These are phyloP conservation scores for Cercospora sesami DNA, from an alignment of 2,329 filamentous ascomycete genomes.

Conservation along the genomic window DNA sequence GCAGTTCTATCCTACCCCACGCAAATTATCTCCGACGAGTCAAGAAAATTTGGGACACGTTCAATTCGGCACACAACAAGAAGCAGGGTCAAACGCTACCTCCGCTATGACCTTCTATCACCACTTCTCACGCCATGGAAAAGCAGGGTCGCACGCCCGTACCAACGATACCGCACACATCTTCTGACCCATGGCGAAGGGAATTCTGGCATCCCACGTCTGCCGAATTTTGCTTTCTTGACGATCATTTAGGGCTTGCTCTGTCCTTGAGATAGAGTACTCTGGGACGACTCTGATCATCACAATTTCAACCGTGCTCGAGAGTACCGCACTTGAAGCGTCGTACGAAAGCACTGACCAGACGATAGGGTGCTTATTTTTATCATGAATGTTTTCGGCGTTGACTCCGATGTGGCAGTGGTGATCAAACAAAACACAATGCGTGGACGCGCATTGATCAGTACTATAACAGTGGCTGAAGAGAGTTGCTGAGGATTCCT, in stretches of 20 bases:
- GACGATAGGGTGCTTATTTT: neutral
- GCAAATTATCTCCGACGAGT: neutral
- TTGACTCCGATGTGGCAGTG: neutral
- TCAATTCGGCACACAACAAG: neutral
- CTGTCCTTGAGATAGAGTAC: neutral
- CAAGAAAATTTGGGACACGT: neutral
- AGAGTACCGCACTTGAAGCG: neutral
- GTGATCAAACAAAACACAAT: neutral
- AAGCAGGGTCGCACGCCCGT: neutral
- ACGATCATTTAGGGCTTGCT: neutral
- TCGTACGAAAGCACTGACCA: neutral
- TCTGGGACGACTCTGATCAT: neutral
- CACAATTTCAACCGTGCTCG: neutral
- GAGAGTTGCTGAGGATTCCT: neutral
- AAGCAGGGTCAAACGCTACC: neutral
- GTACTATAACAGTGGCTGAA: neutral
- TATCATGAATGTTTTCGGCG: neutral
- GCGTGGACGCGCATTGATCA: neutral
- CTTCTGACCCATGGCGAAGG: neutral
- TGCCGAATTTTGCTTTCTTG: neutral
- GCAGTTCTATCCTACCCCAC: neutral
- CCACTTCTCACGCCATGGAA: neutral
- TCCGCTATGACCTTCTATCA: neutral
- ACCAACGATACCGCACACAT: neutral
- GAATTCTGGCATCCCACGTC: neutral